Base-by-base conservation (phyloP, 1,284 basidiomycete genomes). In the Flammula alnicola region DNA sequence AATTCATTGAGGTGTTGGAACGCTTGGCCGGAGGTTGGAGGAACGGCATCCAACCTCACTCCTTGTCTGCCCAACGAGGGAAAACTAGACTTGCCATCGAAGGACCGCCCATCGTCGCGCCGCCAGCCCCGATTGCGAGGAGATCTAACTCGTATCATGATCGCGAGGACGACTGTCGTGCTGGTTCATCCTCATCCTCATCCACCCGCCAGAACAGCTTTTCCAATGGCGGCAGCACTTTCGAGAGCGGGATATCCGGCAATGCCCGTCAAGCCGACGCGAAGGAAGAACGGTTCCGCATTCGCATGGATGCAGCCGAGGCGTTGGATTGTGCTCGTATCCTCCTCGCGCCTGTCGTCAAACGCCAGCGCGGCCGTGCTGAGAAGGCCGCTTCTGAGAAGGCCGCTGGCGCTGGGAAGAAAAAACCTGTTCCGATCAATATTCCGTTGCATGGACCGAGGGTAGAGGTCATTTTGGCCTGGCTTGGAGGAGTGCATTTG, bases 381-480 rank as follows among this genome's bases (percentile, higher is more conserved):
- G 79, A 79, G 53, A 75, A 75, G 63, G 67, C 68, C 2, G 75
- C 72, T 1, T 69, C 72, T 36, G 81, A 82, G 45, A 83, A 76
- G 61, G 71, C 66, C 5, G 70, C 66, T 4, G 60, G 67, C 29
- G 71, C 64, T 9, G 66, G 61, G 50, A 74, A 76, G 68, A 83
- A 81, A 73, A 85, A 83, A 65, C 68, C 78, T 20, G 56, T 79
- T 49, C 78, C 84, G 36, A 85, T 91, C 65, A 90, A 84, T 62
- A 90, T 93, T 47, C 88, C 90, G 8, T 70, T 92, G 54, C 87
- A 91, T 67, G 90, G 89, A 0, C 88, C 90, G 31, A 78, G 89
- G 5, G 89, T 92, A 38, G 90, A 93, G 68, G 77, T 92, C 49
- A 76, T 91, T 36, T 74, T 93, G 50, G 89, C 89, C 35, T 93